phyloP scores from a whole-genome alignment of 192 early-diverging fungal species.

The Coemansia sp. region DNA sequence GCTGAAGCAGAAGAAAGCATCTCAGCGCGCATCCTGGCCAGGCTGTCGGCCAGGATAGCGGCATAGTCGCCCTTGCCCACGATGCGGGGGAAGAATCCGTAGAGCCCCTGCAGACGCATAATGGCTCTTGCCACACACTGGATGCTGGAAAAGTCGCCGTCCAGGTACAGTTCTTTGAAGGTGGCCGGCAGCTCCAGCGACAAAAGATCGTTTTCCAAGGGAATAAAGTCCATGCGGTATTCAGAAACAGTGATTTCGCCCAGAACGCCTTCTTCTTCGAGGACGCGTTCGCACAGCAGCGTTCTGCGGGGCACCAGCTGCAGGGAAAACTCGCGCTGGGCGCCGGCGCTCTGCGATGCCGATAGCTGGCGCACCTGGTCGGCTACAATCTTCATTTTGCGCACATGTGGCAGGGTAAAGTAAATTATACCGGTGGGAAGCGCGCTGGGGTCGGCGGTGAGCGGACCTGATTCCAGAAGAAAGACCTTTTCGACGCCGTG shows the following conservation, averaged over 20 bases:
- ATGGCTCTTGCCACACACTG: conserved; percentile 62
- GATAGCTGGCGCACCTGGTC: conserved; percentile 42
- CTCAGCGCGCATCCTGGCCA: conserved; percentile 83
- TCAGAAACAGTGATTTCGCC: conserved; percentile 85
- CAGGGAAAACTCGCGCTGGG: conserved; percentile 61
- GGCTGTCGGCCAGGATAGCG: conserved; percentile 70
- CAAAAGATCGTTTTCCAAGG: conserved; percentile 87
- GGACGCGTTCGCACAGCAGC: conserved; percentile 86
- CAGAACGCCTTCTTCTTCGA: conserved; percentile 91
- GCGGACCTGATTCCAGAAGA: conserved; percentile 66
- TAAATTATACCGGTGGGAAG: conserved; percentile 72
- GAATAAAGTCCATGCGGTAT: conserved; percentile 87
- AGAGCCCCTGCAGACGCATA: conserved; percentile 87
- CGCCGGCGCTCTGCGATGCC: conserved; percentile 10
- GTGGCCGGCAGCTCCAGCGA: conserved; percentile 84
- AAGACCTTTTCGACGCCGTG: conserved; percentile 96
- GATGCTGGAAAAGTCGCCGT: conserved; percentile 51
- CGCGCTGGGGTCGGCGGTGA: conserved; percentile 65
- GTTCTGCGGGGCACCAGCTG: conserved; percentile 91
- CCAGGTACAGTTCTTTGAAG: conserved; percentile 81
- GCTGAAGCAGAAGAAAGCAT: conserved; percentile 49
- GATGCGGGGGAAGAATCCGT: conserved; percentile 88
- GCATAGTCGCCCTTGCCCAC: conserved; percentile 88
- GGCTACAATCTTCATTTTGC: conserved; percentile 84
- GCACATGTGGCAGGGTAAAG: conserved; percentile 75